Percentiles rank a stretch among this genome's conserved stretches.
Evolutionary conservation across 177 flowering plant genomes (phyloP).

Genomic region (Telopea speciosissima): DNA sequence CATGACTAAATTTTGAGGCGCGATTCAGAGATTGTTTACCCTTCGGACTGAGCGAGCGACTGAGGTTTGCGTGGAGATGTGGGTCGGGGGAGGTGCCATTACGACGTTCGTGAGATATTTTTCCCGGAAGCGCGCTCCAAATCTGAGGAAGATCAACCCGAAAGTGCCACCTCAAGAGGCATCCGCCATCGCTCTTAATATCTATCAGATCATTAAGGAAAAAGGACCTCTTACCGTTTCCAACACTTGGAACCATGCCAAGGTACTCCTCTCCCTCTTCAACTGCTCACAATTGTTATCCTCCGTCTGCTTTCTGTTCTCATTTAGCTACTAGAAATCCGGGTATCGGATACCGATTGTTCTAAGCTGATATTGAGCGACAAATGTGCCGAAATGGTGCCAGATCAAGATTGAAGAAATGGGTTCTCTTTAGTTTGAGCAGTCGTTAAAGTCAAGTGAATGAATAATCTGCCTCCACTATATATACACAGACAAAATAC

Average conservation of each 20-base stretch:
- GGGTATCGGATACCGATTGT: not conserved
- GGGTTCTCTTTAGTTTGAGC: not conserved
- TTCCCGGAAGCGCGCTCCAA: conserved; percentile 46
- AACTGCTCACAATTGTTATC: too few species aligned
- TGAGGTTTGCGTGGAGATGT: not conserved
- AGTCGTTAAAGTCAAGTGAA: too few species aligned
- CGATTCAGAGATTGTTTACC: too few species aligned
- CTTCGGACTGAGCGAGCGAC: too few species aligned
- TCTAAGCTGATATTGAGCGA: not conserved
- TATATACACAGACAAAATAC: too few species aligned
- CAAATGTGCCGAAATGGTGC: not conserved
- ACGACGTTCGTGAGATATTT: conserved; percentile 36
- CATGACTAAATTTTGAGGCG: too few species aligned
- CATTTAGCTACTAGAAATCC: not conserved
- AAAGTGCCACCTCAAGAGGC: conserved; percentile 66
- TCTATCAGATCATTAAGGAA: conserved; percentile 51
- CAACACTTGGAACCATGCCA: conserved; percentile 59
- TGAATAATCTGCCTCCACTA: too few species aligned
- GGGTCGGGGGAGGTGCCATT: not conserved
- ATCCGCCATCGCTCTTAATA: conserved; percentile 39
- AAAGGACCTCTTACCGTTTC: conserved; percentile 55
- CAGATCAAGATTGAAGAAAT: not conserved
- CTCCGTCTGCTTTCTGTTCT: not conserved
- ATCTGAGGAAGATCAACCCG: conserved; percentile 75
- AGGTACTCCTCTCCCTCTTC: conserved; percentile 13